Evolutionary conservation across 164 flowering plant species (phyloP).

Genomic region (Amborella trichopoda): DNA sequence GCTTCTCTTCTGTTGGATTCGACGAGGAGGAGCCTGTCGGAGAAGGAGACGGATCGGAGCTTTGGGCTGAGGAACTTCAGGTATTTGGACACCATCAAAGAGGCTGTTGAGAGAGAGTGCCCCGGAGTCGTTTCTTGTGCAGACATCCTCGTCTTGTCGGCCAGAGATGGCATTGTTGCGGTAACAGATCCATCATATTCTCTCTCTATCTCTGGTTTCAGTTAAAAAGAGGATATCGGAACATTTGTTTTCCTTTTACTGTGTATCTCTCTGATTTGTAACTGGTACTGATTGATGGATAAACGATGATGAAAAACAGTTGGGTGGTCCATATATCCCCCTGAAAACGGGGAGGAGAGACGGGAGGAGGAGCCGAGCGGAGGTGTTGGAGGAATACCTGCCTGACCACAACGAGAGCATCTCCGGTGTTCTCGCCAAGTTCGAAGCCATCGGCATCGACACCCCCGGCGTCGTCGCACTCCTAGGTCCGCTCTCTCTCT

Average conservation of each 20-base stretch:
- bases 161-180: slow-evolving; percentile 88
- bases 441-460: slow-evolving; percentile 73
- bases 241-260: too few species aligned
- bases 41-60: slow-evolving; percentile 98
- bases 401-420: slow-evolving; percentile 98
- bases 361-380: slow-evolving; percentile 88
- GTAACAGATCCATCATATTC: slow-evolving; percentile 33
- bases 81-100: slow-evolving; percentile 80
- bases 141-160: slow-evolving; percentile 89
- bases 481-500: slow-evolving; percentile 37
- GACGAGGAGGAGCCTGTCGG: slow-evolving; percentile 84
- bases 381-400: slow-evolving; percentile 65
- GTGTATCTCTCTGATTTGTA: too few species aligned
- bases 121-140: slow-evolving; percentile 94
- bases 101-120: slow-evolving; percentile 96
- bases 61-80: slow-evolving; percentile 95
- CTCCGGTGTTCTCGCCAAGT: slow-evolving; percentile 75
- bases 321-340: slow-evolving; percentile 91
- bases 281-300: too few species aligned
- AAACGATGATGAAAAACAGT: slow-evolving; percentile 27
- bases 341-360: slow-evolving; percentile 96
- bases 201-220: too few species aligned
- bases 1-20: slow-evolving; percentile 95
- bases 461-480: slow-evolving; percentile 89
- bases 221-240: too few species aligned